phyloP scores from a whole-genome alignment of 1,284 basidiomycete species.

The Puccinia hordei region DNA sequence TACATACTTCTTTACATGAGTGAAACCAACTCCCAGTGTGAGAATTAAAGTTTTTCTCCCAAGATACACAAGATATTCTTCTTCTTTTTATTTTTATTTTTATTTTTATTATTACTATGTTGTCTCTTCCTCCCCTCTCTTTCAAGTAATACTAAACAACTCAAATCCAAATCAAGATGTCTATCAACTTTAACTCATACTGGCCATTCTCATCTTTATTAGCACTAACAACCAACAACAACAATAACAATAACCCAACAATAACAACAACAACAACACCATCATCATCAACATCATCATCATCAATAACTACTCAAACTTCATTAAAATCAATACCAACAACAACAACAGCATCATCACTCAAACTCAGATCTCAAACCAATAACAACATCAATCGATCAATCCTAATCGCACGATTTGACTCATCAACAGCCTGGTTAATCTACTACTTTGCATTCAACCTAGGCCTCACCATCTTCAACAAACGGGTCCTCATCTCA shows the following conservation, averaged over 20 bases:
- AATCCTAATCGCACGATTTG: neutral
- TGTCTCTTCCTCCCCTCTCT: no score
- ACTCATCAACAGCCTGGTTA: conserved; percentile 65
- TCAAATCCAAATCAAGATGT: neutral
- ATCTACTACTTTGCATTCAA: conserved; percentile 83
- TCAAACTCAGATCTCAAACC: neutral
- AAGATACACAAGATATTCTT: no score
- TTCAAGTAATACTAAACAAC: neutral
- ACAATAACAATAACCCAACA: neutral
- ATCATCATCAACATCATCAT: neutral
- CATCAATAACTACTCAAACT: neutral
- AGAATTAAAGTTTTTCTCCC: no score
- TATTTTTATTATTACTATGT: no score
- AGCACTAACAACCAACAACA: no score
- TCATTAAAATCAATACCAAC: neutral
- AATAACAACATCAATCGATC: neutral
- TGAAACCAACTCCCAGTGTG: no score
- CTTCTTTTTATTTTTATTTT: no score
- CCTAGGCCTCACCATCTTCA: conserved; percentile 83
- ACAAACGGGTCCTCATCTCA: conserved; percentile 81
- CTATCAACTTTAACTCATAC: neutral
- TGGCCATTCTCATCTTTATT: neutral
- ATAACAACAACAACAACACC: neutral
- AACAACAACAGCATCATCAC: neutral
- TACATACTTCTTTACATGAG: no score